phyloP scores from a whole-genome alignment of 2,329 filamentous ascomycete species.

The Apiospora malaysiana region DNA sequence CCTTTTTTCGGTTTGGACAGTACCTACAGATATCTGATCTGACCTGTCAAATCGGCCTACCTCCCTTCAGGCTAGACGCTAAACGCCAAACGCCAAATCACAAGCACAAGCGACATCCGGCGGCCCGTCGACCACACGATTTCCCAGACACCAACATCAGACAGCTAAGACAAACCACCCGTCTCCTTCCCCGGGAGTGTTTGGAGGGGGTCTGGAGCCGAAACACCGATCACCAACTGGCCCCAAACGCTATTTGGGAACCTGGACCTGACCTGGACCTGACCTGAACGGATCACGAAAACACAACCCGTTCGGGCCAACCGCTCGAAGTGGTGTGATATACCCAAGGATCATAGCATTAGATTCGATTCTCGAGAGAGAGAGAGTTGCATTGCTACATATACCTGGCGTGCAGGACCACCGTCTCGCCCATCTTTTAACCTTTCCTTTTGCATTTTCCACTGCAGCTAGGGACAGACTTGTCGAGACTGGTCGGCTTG shows the following conservation, averaged over 20 bases:
- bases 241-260: conserved; percentile 1
- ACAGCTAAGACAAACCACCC: conserved; percentile 4
- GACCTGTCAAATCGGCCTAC: neutral
- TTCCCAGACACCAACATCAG: neutral
- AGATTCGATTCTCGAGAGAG: too few relatives aligned
- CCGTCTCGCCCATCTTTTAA: too few relatives aligned
- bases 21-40: too few relatives aligned
- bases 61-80: neutral
- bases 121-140: conserved; percentile 11
- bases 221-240: conserved; percentile 7
- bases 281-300: neutral
- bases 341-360: neutral
- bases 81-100: too few relatives aligned
- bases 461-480: too few relatives aligned
- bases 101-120: neutral
- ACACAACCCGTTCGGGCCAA: neutral
- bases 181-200: neutral
- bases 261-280: neutral
- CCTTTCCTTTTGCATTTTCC: too few relatives aligned
- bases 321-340: conserved; percentile 5
- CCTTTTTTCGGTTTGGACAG: too few relatives aligned
- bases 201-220: conserved; percentile 5
- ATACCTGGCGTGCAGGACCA: too few relatives aligned
- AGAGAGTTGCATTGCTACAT: too few relatives aligned
- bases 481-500: too few relatives aligned